Conservation (phyloP, 1,284 basidiomycete genomes). For the Volvariella volvacea region DNA sequence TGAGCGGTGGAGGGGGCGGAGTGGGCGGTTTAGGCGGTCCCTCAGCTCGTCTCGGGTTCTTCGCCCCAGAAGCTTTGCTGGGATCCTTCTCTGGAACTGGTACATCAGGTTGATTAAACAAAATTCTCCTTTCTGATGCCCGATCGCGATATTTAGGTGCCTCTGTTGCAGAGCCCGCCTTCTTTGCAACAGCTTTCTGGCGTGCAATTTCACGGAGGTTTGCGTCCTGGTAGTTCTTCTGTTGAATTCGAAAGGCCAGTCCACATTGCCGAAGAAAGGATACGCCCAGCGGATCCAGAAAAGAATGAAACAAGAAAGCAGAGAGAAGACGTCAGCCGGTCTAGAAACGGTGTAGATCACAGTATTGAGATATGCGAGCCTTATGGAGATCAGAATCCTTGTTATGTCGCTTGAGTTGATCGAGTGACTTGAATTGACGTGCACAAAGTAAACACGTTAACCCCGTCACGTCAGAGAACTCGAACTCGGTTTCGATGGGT, state of each 20-base stretch:
- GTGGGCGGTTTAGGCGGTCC: slow-evolving; percentile 53
- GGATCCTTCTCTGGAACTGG: slow-evolving; percentile 53
- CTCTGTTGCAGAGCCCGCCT: slow-evolving; percentile 25
- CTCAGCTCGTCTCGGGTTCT: slow-evolving; percentile 41
- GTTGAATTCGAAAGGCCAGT: slow-evolving; percentile 15
- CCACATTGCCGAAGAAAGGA: slow-evolving; percentile 12
- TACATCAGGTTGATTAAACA: slow-evolving; percentile 86
- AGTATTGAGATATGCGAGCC: slow-evolving; percentile 45
- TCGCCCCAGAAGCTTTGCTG: slow-evolving; percentile 29
- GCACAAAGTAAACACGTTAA: slow-evolving; percentile 85
- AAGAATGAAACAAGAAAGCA: background rate
- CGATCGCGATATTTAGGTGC: slow-evolving; percentile 86
- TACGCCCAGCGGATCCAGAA: slow-evolving; percentile 1
- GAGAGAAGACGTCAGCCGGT: slow-evolving; percentile 23
- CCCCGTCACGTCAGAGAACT: slow-evolving; percentile 67
- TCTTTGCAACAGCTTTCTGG: slow-evolving; percentile 54
- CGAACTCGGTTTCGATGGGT: slow-evolving; percentile 51
- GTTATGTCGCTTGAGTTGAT: slow-evolving; percentile 81
- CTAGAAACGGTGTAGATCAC: slow-evolving; percentile 19
- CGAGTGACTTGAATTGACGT: slow-evolving; percentile 83
- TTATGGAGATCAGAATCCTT: slow-evolving; percentile 91
- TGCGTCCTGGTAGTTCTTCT: slow-evolving; percentile 79
- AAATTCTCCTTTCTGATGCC: slow-evolving; percentile 79
- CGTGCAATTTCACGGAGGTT: slow-evolving; percentile 67
- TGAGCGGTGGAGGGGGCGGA: slow-evolving; percentile 51